These are phyloP conservation scores for Athelia psychrophila DNA, from an alignment of 1,284 basidiomycete genomes.

Conservation along the genomic window DNA sequence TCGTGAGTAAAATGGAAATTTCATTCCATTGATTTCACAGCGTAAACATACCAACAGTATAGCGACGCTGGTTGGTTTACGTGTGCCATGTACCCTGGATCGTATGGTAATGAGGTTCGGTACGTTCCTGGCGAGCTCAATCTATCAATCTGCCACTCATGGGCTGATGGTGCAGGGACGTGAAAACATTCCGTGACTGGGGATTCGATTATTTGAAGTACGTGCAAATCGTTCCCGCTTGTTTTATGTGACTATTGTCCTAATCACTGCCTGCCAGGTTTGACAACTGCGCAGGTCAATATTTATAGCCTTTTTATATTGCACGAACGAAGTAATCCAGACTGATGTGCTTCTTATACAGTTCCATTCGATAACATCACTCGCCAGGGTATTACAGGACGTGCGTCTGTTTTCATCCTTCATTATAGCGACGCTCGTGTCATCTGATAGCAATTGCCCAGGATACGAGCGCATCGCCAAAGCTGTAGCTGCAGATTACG, in stretches of 20 bases:
- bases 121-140: constrained; percentile 10
- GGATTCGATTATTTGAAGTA: constrained; percentile 60
- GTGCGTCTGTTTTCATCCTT: too few relatives aligned
- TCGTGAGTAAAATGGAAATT: constrained; percentile 29
- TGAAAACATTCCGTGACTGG: constrained; percentile 49
- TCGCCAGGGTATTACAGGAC: constrained; percentile 51
- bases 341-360: constrained; percentile 12
- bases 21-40: neutral
- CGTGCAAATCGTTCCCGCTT: constrained; percentile 13
- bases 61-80: constrained; percentile 52
- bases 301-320: neutral
- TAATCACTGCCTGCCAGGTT: constrained; percentile 33
- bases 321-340: neutral
- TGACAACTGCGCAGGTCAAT: constrained; percentile 52
- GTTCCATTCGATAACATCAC: constrained; percentile 53
- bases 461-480: constrained; percentile 53
- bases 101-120: constrained; percentile 43
- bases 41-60: constrained; percentile 25
- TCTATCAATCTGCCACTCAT: neutral
- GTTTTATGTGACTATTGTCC: constrained; percentile 1
- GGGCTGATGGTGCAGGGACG: constrained; percentile 37
- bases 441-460: constrained; percentile 12
- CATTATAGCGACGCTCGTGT: too few relatives aligned
- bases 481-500: constrained; percentile 40
- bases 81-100: constrained; percentile 47